Conservation (phyloP, 495 filamentous ascomycete species). For the Podospora anserina region DNA sequence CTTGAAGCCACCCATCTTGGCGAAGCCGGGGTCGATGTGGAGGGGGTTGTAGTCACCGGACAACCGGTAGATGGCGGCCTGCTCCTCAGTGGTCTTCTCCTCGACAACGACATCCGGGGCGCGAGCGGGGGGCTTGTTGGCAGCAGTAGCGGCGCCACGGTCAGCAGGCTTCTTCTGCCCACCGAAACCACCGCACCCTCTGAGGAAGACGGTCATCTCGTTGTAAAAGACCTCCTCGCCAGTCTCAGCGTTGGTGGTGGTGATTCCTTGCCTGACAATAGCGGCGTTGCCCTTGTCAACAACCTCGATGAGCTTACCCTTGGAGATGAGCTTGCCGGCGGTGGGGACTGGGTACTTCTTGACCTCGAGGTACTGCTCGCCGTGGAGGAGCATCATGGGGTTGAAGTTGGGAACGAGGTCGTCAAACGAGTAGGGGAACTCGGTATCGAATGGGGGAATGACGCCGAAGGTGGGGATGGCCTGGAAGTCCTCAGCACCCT, state of each 20-base stretch:
- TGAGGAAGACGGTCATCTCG: conserved; percentile 85
- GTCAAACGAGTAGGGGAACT: conserved; percentile 72
- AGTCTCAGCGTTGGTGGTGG: conserved; percentile 73
- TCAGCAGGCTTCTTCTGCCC: conserved; percentile 75
- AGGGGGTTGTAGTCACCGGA: conserved; percentile 88
- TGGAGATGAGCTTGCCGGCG: conserved; percentile 71
- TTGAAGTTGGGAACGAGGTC: conserved; percentile 92
- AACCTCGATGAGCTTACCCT: conserved; percentile 86
- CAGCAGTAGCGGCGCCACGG: conserved; percentile 72
- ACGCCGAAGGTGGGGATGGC: conserved; percentile 92
- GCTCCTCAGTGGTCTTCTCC: conserved; percentile 87
- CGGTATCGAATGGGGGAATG: conserved; percentile 84
- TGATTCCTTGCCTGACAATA: conserved; percentile 73
- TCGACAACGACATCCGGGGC: conserved; percentile 78
- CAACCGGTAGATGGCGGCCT: conserved; percentile 92
- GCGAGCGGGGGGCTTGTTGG: conserved; percentile 75
- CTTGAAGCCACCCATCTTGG: conserved; percentile 94
- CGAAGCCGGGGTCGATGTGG: conserved; percentile 92
- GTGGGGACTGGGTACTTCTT: conserved; percentile 94
- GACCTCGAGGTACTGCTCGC: conserved; percentile 97
- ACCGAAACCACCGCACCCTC: conserved; percentile 89
- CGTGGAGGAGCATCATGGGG: conserved; percentile 98
- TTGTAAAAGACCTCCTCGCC: conserved; percentile 96
- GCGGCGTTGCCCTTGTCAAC: conserved; percentile 93
- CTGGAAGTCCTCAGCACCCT: conserved; percentile 88